phyloP scores from a whole-genome alignment of 2,329 filamentous ascomycete genomes.

The Dothidotthia symphoricarpi region DNA sequence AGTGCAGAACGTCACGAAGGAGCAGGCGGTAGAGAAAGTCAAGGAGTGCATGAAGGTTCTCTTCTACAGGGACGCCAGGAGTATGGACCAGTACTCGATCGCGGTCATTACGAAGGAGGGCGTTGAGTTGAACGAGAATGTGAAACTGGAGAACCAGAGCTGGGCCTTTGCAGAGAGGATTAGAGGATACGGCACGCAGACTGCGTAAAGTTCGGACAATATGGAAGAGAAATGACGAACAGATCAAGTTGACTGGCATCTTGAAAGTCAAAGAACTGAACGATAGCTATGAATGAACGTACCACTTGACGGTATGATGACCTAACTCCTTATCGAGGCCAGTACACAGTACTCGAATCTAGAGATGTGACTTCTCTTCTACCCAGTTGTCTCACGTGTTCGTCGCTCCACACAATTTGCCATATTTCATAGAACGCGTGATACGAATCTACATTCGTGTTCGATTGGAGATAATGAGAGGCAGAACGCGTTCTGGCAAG shows the following conservation, averaged over 20 bases:
- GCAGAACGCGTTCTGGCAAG: no score
- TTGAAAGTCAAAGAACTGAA: conserved; percentile 17
- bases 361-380: no score
- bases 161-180: conserved; percentile 98
- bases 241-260: conserved; percentile 5
- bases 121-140: conserved; percentile 78
- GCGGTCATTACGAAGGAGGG: conserved; percentile 83
- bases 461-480: no score
- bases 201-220: conserved; percentile 16
- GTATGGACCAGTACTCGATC: conserved; percentile 86
- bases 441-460: no score
- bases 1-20: conserved; percentile 67
- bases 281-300: conserved; percentile 40
- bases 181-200: conserved; percentile 89
- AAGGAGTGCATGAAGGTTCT: conserved; percentile 98
- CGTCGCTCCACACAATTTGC: no score
- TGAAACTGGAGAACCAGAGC: conserved; percentile 91
- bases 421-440: no score
- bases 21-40: conserved; percentile 76
- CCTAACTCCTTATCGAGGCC: neutral
- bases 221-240: conserved; percentile 3
- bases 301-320: conserved; percentile 23
- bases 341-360: no score
- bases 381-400: no score
- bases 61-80: conserved; percentile 94